Evolutionary conservation across 2,329 filamentous ascomycete genomes (phyloP).

Genomic region (Sporothrix pallida): DNA sequence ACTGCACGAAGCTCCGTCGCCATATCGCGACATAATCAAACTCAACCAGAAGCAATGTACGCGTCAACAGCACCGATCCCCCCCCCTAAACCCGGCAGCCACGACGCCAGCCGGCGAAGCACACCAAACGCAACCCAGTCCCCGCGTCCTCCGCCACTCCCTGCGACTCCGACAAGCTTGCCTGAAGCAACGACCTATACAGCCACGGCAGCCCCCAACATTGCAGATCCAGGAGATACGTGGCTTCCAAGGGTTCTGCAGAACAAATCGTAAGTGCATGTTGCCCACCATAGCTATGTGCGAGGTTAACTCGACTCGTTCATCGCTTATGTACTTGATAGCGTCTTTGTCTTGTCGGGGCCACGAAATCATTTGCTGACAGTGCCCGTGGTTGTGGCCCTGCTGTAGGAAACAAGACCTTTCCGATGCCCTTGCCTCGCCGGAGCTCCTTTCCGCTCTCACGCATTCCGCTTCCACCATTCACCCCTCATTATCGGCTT

Average conservation of each 20-base stretch:
- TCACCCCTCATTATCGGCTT: conserved; percentile 73
- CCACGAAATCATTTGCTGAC: background rate
- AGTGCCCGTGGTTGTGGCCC: background rate
- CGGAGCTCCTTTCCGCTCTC: conserved; percentile 74
- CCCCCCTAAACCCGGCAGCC: conserved; percentile 73
- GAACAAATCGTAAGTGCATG: conserved; percentile 74
- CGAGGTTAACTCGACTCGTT: no score
- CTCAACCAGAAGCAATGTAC: conserved; percentile 45
- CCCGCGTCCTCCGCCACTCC: conserved; percentile 50
- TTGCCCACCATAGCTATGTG: no score
- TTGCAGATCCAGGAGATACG: conserved; percentile 67
- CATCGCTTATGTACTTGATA: no score
- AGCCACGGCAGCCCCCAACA: conserved; percentile 45
- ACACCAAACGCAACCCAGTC: conserved; percentile 62
- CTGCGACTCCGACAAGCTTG: conserved; percentile 34
- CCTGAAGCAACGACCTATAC: conserved; percentile 43
- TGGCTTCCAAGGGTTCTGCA: conserved; percentile 80
- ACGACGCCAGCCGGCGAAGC: conserved; percentile 69
- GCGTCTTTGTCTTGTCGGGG: no score
- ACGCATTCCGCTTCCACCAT: conserved; percentile 68
- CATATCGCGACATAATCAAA: background rate
- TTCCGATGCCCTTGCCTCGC: conserved; percentile 68
- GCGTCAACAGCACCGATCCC: conserved; percentile 68
- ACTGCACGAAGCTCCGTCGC: background rate
- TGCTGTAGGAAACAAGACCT: conserved; percentile 75